Evolutionary conservation across 352 stramenopile species (phyloP).

Genomic region (Pythium folliculosum): DNA sequence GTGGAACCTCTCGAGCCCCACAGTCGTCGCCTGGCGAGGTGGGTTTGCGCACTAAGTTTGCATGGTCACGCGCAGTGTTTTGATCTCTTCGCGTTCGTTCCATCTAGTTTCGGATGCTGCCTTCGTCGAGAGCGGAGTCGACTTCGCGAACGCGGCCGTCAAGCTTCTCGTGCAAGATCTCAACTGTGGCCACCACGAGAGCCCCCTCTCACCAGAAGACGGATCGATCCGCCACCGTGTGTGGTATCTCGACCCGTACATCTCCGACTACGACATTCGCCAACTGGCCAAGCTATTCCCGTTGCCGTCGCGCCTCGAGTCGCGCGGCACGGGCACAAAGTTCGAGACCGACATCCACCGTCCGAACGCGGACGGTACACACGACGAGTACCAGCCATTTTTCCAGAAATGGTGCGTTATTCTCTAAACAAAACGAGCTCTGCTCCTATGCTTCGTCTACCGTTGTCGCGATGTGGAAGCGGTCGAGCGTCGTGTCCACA

Average conservation of each 20-base stretch:
- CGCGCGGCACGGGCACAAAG: conserved; percentile 47
- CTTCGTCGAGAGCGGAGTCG: conserved; percentile 67
- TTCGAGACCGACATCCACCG: conserved; percentile 46
- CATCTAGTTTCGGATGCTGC: conserved; percentile 67
- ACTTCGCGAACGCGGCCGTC: conserved; percentile 54
- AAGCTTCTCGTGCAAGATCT: conserved; percentile 52
- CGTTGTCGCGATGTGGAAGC: conserved; percentile 12
- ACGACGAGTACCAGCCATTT: conserved; percentile 62
- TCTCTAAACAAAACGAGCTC: conserved; percentile 31
- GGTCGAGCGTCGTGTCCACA: conserved; percentile 60
- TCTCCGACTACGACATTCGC: conserved; percentile 68
- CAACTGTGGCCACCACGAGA: conserved; percentile 58
- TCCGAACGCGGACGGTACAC: conserved; percentile 53
- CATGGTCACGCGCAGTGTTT: background rate
- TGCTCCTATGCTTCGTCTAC: background rate
- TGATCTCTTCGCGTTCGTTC: background rate
- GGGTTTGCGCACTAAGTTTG: background rate
- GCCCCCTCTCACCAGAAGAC: conserved; percentile 7
- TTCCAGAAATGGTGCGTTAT: conserved; percentile 75
- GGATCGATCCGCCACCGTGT: conserved; percentile 38
- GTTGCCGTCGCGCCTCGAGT: conserved; percentile 40
- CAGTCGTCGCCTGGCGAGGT: conserved; percentile 71
- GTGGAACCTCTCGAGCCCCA: conserved; percentile 66
- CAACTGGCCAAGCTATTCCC: conserved; percentile 55
- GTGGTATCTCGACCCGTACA: conserved; percentile 73